Percentiles rank a stretch among this genome's conserved stretches.
Conservation (phyloP, 2,329 filamentous ascomycete species). For the Venturia nashicola region DNA sequence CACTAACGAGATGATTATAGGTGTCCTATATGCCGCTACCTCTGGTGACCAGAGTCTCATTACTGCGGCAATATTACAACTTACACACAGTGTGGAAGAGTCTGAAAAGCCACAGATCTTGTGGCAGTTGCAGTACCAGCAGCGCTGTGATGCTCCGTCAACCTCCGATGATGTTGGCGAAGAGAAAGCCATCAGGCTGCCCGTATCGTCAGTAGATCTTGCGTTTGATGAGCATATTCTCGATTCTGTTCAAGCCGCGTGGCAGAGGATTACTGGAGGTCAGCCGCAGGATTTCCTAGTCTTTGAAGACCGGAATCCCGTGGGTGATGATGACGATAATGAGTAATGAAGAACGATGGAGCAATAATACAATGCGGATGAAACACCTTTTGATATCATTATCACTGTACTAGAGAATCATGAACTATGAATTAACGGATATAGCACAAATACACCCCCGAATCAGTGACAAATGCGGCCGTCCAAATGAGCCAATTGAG, state of each 20-base stretch:
- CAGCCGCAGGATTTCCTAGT: conserved; percentile 54
- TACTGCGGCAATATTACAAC: conserved; percentile 26
- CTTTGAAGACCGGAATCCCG: conserved; percentile 62
- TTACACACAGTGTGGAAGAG: conserved; percentile 28
- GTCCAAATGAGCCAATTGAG: background rate
- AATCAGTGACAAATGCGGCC: background rate
- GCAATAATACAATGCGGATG: background rate
- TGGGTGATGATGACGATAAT: conserved; percentile 46
- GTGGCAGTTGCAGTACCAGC: conserved; percentile 43
- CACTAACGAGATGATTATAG: conserved; percentile 31
- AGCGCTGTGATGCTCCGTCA: conserved; percentile 22
- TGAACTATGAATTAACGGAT: background rate
- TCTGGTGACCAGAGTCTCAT: conserved; percentile 24
- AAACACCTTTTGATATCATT: background rate
- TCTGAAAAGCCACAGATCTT: conserved; percentile 28
- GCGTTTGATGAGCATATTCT: conserved; percentile 63
- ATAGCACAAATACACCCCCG: background rate
- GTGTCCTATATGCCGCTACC: conserved; percentile 45
- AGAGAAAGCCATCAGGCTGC: conserved; percentile 40
- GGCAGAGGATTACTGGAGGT: conserved; percentile 49
- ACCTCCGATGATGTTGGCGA: conserved; percentile 17
- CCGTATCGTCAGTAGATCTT: conserved; percentile 49
- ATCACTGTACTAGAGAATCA: background rate
- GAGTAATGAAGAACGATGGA: conserved; percentile 18
- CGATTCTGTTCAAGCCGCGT: conserved; percentile 54